Base-by-base conservation (phyloP, 768 basidiomycete genomes). In the Dioszegia crocea region DNA sequence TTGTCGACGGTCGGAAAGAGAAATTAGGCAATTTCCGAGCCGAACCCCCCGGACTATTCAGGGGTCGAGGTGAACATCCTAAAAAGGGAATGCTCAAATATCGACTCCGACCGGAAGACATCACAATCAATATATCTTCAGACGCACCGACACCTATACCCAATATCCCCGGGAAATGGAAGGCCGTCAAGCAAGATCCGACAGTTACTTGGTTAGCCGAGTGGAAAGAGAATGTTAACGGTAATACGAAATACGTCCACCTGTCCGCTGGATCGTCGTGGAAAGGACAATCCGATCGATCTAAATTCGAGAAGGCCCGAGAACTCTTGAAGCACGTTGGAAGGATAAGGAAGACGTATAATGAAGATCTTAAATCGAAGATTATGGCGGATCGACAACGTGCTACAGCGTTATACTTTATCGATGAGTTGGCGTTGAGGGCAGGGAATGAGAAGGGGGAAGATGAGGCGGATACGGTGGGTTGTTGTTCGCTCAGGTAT, bases 381-480 rank as follows among this genome's bases (percentile, higher is more conserved):
- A 84, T 91, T 59, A 98, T 91, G 88, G 88, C 86, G 10, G 88
- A 90, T 64, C 86, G 96, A 31, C 94, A 98, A 78, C 86, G 94
- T 24, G 96, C 96, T n/a, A 98, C 94, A 0, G 89, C 96, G 16
- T 89, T 99, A 87, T 99, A 99, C 77, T 91, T 99, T 79, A 98
- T 99, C 70, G 96, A 99, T 78, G 85, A 85, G 71, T 83, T 97
- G 33, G 96, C 96, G 33, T 88, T 99, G 76, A 89, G 96, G 82
- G 93, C 93, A 46, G 96, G 96, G 64, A 98, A 98, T 78, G 96
- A 99, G 80, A 99, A 99, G 78, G 96, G 94, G 43, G 96, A 97
- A 70, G 96, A 99, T 66, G 96, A 98, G 78, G 96, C 96, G 1
- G 96, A 99, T 75, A 99, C 96, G 0, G 92, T 98, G 56, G 96